Evolutionary conservation across 108 stramenopile species (phyloP).

Genomic region (Parietichytrium sp.): DNA sequence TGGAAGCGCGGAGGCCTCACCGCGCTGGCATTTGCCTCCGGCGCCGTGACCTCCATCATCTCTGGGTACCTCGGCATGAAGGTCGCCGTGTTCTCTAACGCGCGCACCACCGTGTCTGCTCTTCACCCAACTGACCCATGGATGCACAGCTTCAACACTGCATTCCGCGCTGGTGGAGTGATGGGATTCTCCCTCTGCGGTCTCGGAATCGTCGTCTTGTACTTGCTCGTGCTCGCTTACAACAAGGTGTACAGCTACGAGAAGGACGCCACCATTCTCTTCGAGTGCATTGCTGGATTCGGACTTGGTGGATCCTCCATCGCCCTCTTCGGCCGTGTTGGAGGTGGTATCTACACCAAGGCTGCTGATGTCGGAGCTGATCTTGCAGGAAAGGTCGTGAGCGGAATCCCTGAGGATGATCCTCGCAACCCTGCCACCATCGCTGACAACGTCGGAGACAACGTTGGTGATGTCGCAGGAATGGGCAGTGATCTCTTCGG

Average conservation of each 20-base stretch:
- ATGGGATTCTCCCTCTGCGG: slow-evolving; percentile 68
- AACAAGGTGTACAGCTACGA: slow-evolving; percentile 41
- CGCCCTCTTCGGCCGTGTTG: slow-evolving; percentile 99
- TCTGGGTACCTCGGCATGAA: slow-evolving; percentile 93
- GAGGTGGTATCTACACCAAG: slow-evolving; percentile 99
- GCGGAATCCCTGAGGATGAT: slow-evolving; percentile 98
- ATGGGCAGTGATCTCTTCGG: slow-evolving; percentile 99
- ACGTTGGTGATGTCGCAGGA: slow-evolving; percentile 97
- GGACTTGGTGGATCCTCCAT: slow-evolving; percentile 94
- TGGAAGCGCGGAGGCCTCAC: slow-evolving; percentile 65
- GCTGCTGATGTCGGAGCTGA: slow-evolving; percentile 99
- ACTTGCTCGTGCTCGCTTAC: slow-evolving; percentile 25
- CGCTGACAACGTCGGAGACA: slow-evolving; percentile 99
- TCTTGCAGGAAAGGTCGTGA: slow-evolving; percentile 97
- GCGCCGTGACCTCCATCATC: slow-evolving; percentile 76
- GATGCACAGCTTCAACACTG: slow-evolving; percentile 47
- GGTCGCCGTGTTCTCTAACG: slow-evolving; percentile 93
- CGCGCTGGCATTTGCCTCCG: slow-evolving; percentile 83
- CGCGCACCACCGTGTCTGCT: slow-evolving; percentile 81
- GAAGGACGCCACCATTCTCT: slow-evolving; percentile 68
- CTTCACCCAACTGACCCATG: slow-evolving; percentile 76
- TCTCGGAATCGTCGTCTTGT: slow-evolving; percentile 66
- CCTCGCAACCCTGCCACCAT: slow-evolving; percentile 98
- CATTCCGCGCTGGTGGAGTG: slow-evolving; percentile 95
- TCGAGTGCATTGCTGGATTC: slow-evolving; percentile 90